Conservation (phyloP, 179 eudicot species). For the Corrigiola litoralis region DNA sequence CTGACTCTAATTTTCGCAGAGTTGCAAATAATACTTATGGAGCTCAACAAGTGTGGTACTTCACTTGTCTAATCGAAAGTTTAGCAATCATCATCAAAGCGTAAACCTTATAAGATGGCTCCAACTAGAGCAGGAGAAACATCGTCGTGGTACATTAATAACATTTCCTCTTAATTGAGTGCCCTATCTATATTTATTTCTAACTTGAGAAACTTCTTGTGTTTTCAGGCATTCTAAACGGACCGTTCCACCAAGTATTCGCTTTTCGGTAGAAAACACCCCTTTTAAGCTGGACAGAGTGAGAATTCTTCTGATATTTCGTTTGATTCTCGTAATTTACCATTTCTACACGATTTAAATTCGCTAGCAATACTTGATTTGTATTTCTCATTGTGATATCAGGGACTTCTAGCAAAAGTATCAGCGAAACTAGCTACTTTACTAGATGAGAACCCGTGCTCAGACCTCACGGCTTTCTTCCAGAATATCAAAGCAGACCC, state of each 20-base stretch:
- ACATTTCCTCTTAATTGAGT: neutral
- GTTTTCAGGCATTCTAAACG: slow-evolving; percentile 35
- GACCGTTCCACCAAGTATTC: slow-evolving; percentile 23
- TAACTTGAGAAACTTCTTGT: neutral
- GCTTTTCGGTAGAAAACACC: slow-evolving; percentile 19
- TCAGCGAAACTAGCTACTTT: slow-evolving; percentile 43
- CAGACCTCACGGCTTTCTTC: slow-evolving; percentile 38
- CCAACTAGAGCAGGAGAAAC: slow-evolving; percentile 11
- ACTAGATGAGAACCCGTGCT: slow-evolving; percentile 39
- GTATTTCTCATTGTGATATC: neutral
- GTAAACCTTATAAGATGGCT: slow-evolving; percentile 12
- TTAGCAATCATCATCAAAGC: neutral
- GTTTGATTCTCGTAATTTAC: neutral
- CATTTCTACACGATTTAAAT: too few relatives aligned
- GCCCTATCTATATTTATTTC: neutral
- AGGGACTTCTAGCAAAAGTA: slow-evolving; percentile 47
- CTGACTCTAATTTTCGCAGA: too few relatives aligned
- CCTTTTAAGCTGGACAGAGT: slow-evolving; percentile 48
- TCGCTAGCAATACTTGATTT: too few relatives aligned
- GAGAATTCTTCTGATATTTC: neutral
- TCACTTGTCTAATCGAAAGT: neutral
- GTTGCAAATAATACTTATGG: too few relatives aligned
- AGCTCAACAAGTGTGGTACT: neutral
- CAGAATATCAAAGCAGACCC: slow-evolving; percentile 35
- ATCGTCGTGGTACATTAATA: slow-evolving; percentile 14